Base-by-base conservation (phyloP, 805 yeast species). In the Pichia heedii region DNA sequence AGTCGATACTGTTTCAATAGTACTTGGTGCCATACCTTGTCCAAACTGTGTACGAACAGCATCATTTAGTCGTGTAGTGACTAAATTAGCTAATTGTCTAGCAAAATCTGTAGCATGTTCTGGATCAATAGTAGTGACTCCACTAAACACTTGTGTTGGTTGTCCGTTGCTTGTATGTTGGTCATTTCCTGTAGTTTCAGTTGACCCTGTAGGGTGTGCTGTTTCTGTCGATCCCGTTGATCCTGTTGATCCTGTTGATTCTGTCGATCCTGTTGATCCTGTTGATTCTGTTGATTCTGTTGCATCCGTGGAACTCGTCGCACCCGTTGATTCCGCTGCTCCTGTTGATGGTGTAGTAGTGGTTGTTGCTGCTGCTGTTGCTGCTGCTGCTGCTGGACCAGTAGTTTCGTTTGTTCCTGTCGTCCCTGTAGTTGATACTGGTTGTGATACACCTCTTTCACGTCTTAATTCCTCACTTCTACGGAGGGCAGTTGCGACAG, bases 41-140 rank as follows among this genome's bases (percentile, higher is more conserved):
- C 27, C 32, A 22, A 37, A 32, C 5, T 32, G 37, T 2, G 30
- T 27, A 13, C 13, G 16, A 27, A 32, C 29, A 5, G 41, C 47
- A 34, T 40, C 27, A 4, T 33, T 29, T 5, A 45, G 30, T 33
- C 42, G 49, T 16, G 43, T 20, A 4, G 50, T 47, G 20, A 46
- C 35, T 7, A 41, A 40, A 29, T 22, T 35, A 2, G 51, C 48
- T 21, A 48, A 29, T 16, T 45, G 39, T 19, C 46, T 32, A 3
- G 51, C 47, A 37, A 46, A 37, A 37, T 40, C 43, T 22, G 18
- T 20, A 2, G 39, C 46, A 2, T 36, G 12, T 8, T 19, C 5
- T 10, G 35, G 7, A 16, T 15, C 24, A 4, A 8, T 21, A 15
- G 30, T 32, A 10, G 33, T 12, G 26, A 15, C 7, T 2, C 20